Evolutionary conservation across 345 rosid species (phyloP).

Genomic region (Aquilaria sinensis): DNA sequence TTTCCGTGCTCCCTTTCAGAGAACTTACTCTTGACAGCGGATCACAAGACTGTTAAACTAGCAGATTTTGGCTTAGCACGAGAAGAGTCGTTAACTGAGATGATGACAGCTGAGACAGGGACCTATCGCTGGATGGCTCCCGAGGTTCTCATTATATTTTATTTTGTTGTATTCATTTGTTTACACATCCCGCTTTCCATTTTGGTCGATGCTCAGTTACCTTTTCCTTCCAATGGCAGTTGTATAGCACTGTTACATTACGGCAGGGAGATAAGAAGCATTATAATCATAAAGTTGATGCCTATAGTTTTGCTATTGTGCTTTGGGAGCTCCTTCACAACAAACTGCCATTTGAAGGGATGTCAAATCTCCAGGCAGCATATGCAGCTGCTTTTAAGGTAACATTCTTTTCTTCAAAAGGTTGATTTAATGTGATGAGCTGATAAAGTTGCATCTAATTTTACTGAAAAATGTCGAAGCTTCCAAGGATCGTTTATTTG

Average conservation of each 20-base stretch:
- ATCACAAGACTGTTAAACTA: slow-evolving; percentile 79
- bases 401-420: slow-evolving; percentile 7
- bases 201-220: slow-evolving; percentile 3
- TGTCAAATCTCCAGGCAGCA: slow-evolving; percentile 98
- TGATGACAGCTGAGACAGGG: slow-evolving; percentile 99
- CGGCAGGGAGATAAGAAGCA: slow-evolving; percentile 94
- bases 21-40: slow-evolving; percentile 88
- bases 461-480: too few relatives aligned
- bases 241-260: slow-evolving; percentile 92
- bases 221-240: slow-evolving; percentile 31
- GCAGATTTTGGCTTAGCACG: slow-evolving; percentile 96
- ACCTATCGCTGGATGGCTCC: slow-evolving; percentile 99
- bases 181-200: background rate
- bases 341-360: slow-evolving; percentile 91
- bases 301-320: slow-evolving; percentile 94
- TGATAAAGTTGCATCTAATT: background rate
- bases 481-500: too few relatives aligned
- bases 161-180: background rate
- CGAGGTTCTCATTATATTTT: slow-evolving; percentile 38
- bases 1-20: slow-evolving; percentile 35
- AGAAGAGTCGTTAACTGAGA: slow-evolving; percentile 94
- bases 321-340: slow-evolving; percentile 97
- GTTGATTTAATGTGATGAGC: background rate
- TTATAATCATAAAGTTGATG: slow-evolving; percentile 93
- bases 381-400: slow-evolving; percentile 97